Evolutionary conservation across 495 filamentous ascomycete genomes (phyloP).

Genomic region (Neurospora sp.): DNA sequence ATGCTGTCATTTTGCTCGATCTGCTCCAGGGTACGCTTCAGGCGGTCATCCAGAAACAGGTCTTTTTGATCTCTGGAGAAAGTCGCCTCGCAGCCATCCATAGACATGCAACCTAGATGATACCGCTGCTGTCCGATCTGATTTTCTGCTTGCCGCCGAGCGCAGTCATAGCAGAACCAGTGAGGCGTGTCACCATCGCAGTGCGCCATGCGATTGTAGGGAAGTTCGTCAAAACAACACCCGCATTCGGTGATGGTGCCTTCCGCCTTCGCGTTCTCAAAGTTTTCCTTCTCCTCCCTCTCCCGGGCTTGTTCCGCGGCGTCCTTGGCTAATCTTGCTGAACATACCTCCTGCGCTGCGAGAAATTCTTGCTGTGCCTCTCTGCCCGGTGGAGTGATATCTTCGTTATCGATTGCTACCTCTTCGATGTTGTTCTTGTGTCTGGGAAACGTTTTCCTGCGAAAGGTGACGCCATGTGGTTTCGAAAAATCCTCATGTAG

Average conservation of each 20-base stretch:
- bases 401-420: neutral
- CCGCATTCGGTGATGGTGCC: constrained; percentile 51
- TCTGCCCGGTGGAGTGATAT: neutral
- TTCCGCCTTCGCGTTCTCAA: constrained; percentile 33
- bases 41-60: constrained; percentile 48
- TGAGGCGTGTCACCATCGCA: constrained; percentile 44
- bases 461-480: neutral
- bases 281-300: constrained; percentile 35
- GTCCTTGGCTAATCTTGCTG: constrained; percentile 8
- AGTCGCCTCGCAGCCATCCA: constrained; percentile 31
- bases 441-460: neutral
- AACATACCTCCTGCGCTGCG: constrained; percentile 14
- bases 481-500: constrained; percentile 16
- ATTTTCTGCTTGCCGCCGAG: constrained; percentile 50
- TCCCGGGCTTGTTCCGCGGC: constrained; percentile 20
- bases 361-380: constrained; percentile 19
- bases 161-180: constrained; percentile 63
- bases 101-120: constrained; percentile 45
- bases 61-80: constrained; percentile 39
- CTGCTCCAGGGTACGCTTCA: constrained; percentile 48
- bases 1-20: constrained; percentile 62
- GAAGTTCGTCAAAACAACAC: constrained; percentile 60
- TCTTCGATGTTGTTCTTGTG: constrained; percentile 15
- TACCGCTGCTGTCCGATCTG: constrained; percentile 57
- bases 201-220: constrained; percentile 55